Conservation (phyloP, 441 rosid species). For the Macaranga tanarius region DNA sequence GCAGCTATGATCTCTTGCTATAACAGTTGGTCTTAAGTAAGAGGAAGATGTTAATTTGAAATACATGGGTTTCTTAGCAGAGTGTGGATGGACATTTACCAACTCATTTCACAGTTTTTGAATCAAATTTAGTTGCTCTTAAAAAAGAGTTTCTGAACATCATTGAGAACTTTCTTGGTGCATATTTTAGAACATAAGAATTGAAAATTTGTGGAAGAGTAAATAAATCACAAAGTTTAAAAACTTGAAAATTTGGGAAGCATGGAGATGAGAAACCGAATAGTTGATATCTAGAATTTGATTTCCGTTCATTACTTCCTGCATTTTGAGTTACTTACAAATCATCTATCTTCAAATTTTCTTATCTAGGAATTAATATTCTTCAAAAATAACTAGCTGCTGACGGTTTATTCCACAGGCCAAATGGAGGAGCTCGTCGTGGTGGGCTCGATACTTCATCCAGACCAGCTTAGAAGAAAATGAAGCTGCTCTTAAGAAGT, state of each 20-base stretch:
- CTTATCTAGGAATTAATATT: neutral
- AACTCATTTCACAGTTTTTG: neutral
- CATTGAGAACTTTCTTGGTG: neutral
- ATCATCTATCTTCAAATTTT: neutral
- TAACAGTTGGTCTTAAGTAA: too few species aligned
- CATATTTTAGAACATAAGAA: neutral
- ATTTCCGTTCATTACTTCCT: neutral
- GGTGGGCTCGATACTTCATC: conserved; percentile 49
- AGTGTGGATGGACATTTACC: neutral
- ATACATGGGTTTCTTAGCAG: neutral
- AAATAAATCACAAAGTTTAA: neutral
- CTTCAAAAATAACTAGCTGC: neutral
- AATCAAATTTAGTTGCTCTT: neutral
- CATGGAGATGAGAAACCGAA: neutral
- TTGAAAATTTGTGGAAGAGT: neutral
- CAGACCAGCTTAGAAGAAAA: conserved; percentile 57
- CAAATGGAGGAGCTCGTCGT: conserved; percentile 54
- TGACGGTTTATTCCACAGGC: conserved; percentile 32
- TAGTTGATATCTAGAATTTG: conserved; percentile 7
- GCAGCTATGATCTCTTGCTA: too few species aligned
- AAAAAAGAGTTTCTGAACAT: neutral
- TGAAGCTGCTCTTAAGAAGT: conserved; percentile 47
- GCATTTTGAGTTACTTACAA: neutral
- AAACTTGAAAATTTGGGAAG: too few species aligned
- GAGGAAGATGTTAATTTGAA: too few species aligned